A percentile compares a stretch with the other conserved stretches of the same genome.
phyloP scores from a whole-genome alignment of 2,329 filamentous ascomycete genomes.

The Plectosphaerella plurivora region DNA sequence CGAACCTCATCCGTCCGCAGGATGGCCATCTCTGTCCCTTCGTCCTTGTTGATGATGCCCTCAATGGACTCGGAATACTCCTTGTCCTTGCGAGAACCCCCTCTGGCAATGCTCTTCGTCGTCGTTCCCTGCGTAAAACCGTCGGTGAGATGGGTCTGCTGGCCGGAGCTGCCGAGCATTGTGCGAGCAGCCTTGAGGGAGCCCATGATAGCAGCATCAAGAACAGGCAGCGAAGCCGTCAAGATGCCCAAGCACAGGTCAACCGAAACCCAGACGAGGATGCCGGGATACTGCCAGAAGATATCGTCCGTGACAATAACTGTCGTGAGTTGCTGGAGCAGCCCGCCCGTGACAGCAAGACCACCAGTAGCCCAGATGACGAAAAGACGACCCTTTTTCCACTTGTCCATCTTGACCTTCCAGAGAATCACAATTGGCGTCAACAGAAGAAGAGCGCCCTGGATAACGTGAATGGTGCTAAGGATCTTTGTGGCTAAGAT shows the following conservation, averaged over 20 bases:
- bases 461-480: constrained; percentile 24
- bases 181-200: constrained; percentile 5
- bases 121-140: background rate
- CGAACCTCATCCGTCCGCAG: background rate
- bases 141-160: constrained; percentile 2
- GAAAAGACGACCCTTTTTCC: constrained; percentile 19
- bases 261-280: constrained; percentile 18
- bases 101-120: constrained; percentile 1
- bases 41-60: constrained; percentile 4
- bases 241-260: constrained; percentile 22
- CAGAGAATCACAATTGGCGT: constrained; percentile 25
- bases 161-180: constrained; percentile 1
- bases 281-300: constrained; percentile 14
- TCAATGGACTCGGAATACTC: constrained; percentile 3
- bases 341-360: constrained; percentile 18
- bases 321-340: constrained; percentile 16
- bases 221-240: constrained; percentile 22
- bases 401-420: constrained; percentile 20
- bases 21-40: constrained; percentile 4
- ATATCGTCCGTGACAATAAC: constrained; percentile 4
- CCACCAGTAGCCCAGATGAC: constrained; percentile 22
- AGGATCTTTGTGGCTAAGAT: constrained; percentile 16
- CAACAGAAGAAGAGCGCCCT: constrained; percentile 21
- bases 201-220: constrained; percentile 15
- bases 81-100: background rate